Evolutionary conservation across 2,329 filamentous ascomycete species (phyloP), one percentile per base, ranked within the genome.

Genomic region (Exophiala sp.): DNA sequence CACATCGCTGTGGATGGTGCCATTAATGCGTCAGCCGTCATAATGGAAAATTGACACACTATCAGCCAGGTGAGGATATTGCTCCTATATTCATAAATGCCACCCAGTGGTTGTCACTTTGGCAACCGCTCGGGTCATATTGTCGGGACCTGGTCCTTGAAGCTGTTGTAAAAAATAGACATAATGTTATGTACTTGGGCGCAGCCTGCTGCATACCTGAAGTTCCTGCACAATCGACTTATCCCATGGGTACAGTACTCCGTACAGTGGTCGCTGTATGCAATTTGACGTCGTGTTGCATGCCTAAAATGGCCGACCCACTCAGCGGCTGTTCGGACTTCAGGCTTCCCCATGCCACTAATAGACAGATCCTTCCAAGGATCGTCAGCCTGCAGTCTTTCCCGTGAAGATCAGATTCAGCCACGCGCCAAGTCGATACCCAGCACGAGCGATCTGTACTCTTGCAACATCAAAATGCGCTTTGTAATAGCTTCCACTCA

Each of bases 371-470:
- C 24, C 24, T 29, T 29, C 21, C 33, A 9, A 34, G 24, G 18
- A 16, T 11, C 50, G 29, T 52, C 42, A 52, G 10, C 16, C 52
- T 21, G 62, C 63, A 11, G 62, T 58, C 45, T 45, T 57, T 12
- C 65, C 65, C 1, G 54, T 47, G 47, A 66, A 81, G 63, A 87
- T 83, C 62, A 78, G 71, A 65, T 88, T 84, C 57, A 88, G 70
- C 83, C 83, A 88, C 16, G 78, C 78, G 1, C 82, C 86, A 66
- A 89, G 75, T 45, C 87, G 78, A 67, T 83, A 87, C 9, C 87
- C 87, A 3, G 83, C 87, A 59, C 80, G 81, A 6, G 86, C 86
- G 57, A 90, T 75, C 66, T 86, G 82, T 77, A 64, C 77, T 69
- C 10, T 81, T 72, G 45, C 56, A 11, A 57, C 57, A 35, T 61